A percentile compares a stretch with the other conserved stretches of the same genome.
Conservation (phyloP, 306 rosid species). For the Cotoneaster glaucophyllus region DNA sequence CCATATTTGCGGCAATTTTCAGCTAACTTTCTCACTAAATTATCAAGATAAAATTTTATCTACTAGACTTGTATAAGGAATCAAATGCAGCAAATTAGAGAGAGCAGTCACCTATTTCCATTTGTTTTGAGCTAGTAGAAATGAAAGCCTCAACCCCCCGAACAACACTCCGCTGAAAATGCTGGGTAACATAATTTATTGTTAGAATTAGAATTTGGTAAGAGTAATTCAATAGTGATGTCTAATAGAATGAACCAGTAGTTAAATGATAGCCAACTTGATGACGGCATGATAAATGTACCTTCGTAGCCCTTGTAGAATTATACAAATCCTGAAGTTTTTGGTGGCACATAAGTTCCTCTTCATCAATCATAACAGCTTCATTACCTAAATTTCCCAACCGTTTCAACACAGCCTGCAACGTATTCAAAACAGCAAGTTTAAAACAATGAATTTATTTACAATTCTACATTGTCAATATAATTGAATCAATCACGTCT, state of each 20-base stretch:
- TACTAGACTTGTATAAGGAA: conserved; percentile 16
- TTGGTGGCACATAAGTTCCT: conserved; percentile 61
- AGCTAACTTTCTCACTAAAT: conserved; percentile 68
- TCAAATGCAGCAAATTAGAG: conserved; percentile 10
- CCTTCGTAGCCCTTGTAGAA: conserved; percentile 83
- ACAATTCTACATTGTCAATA: too few species aligned
- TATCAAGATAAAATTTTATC: conserved; percentile 16
- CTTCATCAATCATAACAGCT: conserved; percentile 56
- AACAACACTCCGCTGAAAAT: conserved; percentile 78
- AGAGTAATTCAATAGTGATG: not conserved
- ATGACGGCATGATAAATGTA: conserved; percentile 8
- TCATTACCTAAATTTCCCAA: conserved; percentile 71
- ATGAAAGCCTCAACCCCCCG: conserved; percentile 70
- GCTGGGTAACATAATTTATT: conserved; percentile 34
- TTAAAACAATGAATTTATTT: not conserved
- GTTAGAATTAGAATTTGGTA: conserved; percentile 17
- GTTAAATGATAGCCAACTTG: not conserved
- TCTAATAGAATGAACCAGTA: not conserved
- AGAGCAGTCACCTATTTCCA: conserved; percentile 62
- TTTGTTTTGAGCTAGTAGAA: conserved; percentile 71
- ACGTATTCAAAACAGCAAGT: conserved; percentile 19
- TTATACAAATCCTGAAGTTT: conserved; percentile 68
- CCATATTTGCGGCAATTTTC: conserved; percentile 76
- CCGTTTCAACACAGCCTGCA: conserved; percentile 79
- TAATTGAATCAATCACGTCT: too few species aligned